phyloP scores from a whole-genome alignment of 768 basidiomycete genomes.

The Clavulina sp. region DNA sequence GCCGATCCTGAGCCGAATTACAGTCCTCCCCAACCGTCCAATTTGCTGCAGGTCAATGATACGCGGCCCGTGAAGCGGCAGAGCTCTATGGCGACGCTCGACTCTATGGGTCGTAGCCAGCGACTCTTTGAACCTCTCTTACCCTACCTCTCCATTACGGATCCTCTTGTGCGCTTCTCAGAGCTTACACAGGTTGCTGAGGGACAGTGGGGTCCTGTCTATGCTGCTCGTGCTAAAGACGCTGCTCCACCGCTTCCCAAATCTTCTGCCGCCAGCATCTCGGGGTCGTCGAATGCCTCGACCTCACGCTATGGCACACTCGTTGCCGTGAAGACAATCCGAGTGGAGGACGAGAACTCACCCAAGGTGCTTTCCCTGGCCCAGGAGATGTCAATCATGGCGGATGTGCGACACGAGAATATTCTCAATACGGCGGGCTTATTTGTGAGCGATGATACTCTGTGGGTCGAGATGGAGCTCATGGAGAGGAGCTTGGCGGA shows the following conservation, averaged over 20 bases:
- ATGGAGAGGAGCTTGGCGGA: conserved; percentile 82
- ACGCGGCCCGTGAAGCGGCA: background rate
- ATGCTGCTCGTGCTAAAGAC: conserved; percentile 19
- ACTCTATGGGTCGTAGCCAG: background rate
- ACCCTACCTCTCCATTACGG: conserved; percentile 41
- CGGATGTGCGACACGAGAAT: background rate
- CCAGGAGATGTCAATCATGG: conserved; percentile 11
- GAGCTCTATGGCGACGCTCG: background rate
- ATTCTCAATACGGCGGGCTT: conserved; percentile 18
- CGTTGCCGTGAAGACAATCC: conserved; percentile 67
- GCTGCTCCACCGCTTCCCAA: background rate
- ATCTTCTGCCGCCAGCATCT: background rate
- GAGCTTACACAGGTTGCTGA: conserved; percentile 67
- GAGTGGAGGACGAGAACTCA: conserved; percentile 26
- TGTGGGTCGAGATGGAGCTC: conserved; percentile 82
- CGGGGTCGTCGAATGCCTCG: conserved; percentile 11
- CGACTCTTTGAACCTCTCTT: conserved; percentile 33
- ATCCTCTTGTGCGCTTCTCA: conserved; percentile 46
- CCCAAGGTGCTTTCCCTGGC: conserved; percentile 8
- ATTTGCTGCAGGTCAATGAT: background rate
- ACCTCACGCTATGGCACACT: conserved; percentile 12
- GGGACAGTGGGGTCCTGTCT: conserved; percentile 65
- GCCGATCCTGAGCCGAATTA: background rate
- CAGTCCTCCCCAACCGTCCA: no score
- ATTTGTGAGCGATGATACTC: conserved; percentile 34